A percentile compares a stretch with the other conserved stretches of the same genome.
Evolutionary conservation across 768 basidiomycete genomes (phyloP).

Genomic region (Amanita fuliginea): DNA sequence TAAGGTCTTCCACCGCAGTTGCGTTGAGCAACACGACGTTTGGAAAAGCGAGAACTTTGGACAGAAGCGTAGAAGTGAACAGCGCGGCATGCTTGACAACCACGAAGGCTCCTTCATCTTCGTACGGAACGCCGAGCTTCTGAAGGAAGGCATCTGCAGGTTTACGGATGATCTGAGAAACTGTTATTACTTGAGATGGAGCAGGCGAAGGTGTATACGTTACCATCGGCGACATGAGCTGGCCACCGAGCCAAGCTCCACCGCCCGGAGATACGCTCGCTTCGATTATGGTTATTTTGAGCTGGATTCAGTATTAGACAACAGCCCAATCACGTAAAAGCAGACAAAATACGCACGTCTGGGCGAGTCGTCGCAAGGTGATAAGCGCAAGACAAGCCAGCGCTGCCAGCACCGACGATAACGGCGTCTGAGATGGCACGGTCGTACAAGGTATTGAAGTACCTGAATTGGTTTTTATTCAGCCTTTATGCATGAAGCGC

Average conservation of each 20-base stretch:
- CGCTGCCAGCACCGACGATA: slow-evolving; percentile 64
- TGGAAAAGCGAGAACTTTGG: slow-evolving; percentile 55
- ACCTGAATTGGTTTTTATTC: slow-evolving; percentile 25
- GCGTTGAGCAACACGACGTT: slow-evolving; percentile 73
- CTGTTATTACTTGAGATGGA: background rate
- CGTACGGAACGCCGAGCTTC: slow-evolving; percentile 61
- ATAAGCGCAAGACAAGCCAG: slow-evolving; percentile 66
- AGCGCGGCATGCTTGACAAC: slow-evolving; percentile 77
- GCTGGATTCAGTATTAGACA: slow-evolving; percentile 13
- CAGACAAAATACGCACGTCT: slow-evolving; percentile 29
- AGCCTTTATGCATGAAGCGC: background rate
- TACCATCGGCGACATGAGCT: slow-evolving; percentile 74
- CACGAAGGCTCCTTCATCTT: slow-evolving; percentile 69
- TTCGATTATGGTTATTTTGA: slow-evolving; percentile 53
- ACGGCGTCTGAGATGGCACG: slow-evolving; percentile 68
- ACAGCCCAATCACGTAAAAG: background rate
- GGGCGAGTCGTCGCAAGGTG: slow-evolving; percentile 56
- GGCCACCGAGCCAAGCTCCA: slow-evolving; percentile 71
- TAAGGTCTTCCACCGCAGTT: slow-evolving; percentile 73
- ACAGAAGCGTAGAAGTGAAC: slow-evolving; percentile 69
- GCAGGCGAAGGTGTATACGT: background rate
- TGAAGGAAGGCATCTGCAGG: slow-evolving; percentile 63
- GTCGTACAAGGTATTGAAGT: slow-evolving; percentile 67
- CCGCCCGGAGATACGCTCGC: slow-evolving; percentile 74
- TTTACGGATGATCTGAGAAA: slow-evolving; percentile 57